Percentiles rank a stretch among this genome's conserved stretches.
Evolutionary conservation across 202 grass and related monocot species (phyloP).

Genomic region (Brachypodium distachyon): DNA sequence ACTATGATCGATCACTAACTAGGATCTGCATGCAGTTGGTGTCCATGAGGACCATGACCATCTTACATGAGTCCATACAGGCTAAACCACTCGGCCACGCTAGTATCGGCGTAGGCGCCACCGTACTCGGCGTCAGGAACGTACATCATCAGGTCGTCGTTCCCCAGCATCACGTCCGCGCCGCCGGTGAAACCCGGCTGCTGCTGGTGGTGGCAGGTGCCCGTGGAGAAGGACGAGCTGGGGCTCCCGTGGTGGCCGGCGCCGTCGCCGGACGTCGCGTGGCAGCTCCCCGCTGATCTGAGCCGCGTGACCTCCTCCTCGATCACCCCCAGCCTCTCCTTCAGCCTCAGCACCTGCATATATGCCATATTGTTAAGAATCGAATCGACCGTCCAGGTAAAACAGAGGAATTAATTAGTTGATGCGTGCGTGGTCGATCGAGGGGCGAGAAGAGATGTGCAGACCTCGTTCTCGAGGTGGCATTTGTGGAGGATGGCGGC

Average conservation of each 20-base stretch:
- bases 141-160: conserved; percentile 42
- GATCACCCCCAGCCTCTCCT: conserved; percentile 43
- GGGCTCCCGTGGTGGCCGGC: conserved; percentile 37
- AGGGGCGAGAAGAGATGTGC: too few relatives aligned
- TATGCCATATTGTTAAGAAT: neutral
- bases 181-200: conserved; percentile 21
- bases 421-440: too few relatives aligned
- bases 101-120: conserved; percentile 32
- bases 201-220: conserved; percentile 57
- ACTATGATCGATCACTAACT: conserved; percentile 8
- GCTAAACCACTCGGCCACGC: conserved; percentile 47
- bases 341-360: conserved; percentile 70
- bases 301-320: conserved; percentile 62
- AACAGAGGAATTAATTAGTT: neutral
- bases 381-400: neutral
- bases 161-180: conserved; percentile 22
- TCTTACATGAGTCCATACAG: conserved; percentile 32
- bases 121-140: conserved; percentile 38
- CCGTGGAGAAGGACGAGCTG: conserved; percentile 66
- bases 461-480: conserved; percentile 70
- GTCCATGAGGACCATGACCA: too few relatives aligned
- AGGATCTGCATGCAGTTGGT: conserved; percentile 2
- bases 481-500: conserved; percentile 50
- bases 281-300: conserved; percentile 18
- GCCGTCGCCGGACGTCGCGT: conserved; percentile 18